Conservation (phyloP, 768 basidiomycete genomes). For the Plicaturopsis crispa region DNA sequence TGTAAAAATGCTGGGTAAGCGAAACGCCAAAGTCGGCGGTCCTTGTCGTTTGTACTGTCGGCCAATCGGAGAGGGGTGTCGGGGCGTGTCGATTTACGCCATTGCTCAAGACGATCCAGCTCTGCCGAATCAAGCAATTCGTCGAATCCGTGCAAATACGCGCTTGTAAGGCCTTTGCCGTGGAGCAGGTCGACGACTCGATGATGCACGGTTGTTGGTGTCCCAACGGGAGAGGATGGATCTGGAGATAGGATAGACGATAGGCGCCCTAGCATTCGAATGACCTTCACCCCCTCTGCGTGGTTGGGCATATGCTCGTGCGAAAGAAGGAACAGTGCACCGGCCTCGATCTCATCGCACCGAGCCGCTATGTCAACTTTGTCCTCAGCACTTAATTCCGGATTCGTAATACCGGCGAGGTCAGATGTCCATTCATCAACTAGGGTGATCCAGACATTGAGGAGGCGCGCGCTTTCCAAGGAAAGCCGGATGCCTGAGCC, state of each 20-base stretch:
- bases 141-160: slow-evolving; percentile 54
- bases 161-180: slow-evolving; percentile 34
- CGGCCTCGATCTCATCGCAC: slow-evolving; percentile 60
- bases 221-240: slow-evolving; percentile 15
- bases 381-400: slow-evolving; percentile 33
- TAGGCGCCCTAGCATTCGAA: slow-evolving; percentile 50
- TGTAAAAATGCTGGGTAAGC: slow-evolving; percentile 62
- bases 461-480: slow-evolving; percentile 58
- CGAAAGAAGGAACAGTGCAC: slow-evolving; percentile 67
- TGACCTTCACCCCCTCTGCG: slow-evolving; percentile 52
- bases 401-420: slow-evolving; percentile 30
- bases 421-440: slow-evolving; percentile 62
- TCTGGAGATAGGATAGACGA: slow-evolving; percentile 34
- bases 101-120: slow-evolving; percentile 54
- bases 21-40: slow-evolving; percentile 69
- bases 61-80: slow-evolving; percentile 63
- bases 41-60: slow-evolving; percentile 60
- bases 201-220: slow-evolving; percentile 17
- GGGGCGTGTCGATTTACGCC: slow-evolving; percentile 47
- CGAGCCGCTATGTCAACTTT: slow-evolving; percentile 34
- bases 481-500: slow-evolving; percentile 55
- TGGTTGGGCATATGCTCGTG: slow-evolving; percentile 45
- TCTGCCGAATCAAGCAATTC: slow-evolving; percentile 60
- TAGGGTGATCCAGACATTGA: slow-evolving; percentile 67
- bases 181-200: slow-evolving; percentile 45